phyloP scores from a whole-genome alignment of 371 early-diverging fungal genomes.

The Phascolomyces articulosus region DNA sequence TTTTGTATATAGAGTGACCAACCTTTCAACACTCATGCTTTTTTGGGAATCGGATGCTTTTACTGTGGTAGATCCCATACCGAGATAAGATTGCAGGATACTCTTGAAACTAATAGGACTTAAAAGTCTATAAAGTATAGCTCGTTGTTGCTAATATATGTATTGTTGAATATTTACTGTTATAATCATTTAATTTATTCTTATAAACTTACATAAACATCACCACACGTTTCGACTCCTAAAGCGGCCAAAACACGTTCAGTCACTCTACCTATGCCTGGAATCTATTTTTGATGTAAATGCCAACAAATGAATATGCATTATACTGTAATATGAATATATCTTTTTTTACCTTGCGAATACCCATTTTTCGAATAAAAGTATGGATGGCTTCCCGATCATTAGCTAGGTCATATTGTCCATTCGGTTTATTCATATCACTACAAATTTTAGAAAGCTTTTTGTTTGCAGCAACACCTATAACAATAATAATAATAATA shows the following conservation, averaged over 20 bases:
- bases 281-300: slow-evolving; percentile 17
- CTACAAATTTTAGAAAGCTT: slow-evolving; percentile 58
- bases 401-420: slow-evolving; percentile 51
- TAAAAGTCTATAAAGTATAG: slow-evolving; percentile 43
- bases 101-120: slow-evolving; percentile 47
- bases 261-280: slow-evolving; percentile 53
- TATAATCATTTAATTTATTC: background rate
- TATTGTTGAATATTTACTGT: background rate
- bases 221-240: slow-evolving; percentile 37
- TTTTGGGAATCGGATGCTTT: slow-evolving; percentile 30
- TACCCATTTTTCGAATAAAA: slow-evolving; percentile 30
- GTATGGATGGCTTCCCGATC: slow-evolving; percentile 25
- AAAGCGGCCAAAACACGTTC: slow-evolving; percentile 46
- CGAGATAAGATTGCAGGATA: slow-evolving; percentile 36
- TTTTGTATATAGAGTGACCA: no score
- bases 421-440: slow-evolving; percentile 73
- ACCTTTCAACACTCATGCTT: slow-evolving; percentile 49
- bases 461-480: background rate
- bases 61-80: slow-evolving; percentile 36
- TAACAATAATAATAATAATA: slow-evolving; percentile 2
- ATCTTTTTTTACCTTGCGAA: slow-evolving; percentile 34
- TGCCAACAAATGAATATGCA: no score
- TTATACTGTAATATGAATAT: background rate
- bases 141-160: slow-evolving; percentile 23
- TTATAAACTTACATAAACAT: slow-evolving; percentile 29